phyloP scores from a whole-genome alignment of 78 protist genomes.

The Protostelium mycophagum region DNA sequence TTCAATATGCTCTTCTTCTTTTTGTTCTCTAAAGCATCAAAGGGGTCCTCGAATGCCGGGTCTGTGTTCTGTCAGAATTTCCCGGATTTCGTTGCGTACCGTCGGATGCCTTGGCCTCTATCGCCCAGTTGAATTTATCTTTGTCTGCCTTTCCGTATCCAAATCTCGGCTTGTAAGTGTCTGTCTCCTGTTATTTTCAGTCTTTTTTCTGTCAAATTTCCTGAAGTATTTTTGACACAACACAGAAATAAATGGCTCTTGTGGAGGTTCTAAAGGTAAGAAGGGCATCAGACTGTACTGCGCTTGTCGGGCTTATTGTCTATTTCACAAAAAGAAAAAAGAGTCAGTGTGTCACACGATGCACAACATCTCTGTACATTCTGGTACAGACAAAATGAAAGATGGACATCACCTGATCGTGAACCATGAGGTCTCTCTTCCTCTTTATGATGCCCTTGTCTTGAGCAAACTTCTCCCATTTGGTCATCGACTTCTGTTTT shows the following conservation, averaged over 20 bases:
- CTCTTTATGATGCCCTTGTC: slow-evolving; percentile 51
- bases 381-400: too few species aligned
- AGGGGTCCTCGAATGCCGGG: slow-evolving; percentile 48
- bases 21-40: slow-evolving; percentile 16
- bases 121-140: slow-evolving; percentile 10
- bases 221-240: too few species aligned
- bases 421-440: background rate
- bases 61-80: background rate
- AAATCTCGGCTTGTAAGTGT: background rate
- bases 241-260: background rate
- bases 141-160: slow-evolving; percentile 16
- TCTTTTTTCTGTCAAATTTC: too few species aligned
- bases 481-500: slow-evolving; percentile 25
- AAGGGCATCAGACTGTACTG: too few species aligned
- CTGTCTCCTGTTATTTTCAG: background rate
- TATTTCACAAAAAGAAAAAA: too few species aligned
- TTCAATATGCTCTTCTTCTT: slow-evolving; percentile 30
- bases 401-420: background rate
- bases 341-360: too few species aligned
- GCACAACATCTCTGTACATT: too few species aligned
- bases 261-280: too few species aligned
- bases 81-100: too few species aligned
- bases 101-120: slow-evolving; percentile 20
- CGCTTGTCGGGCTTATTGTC: too few species aligned
- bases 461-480: slow-evolving; percentile 64